These are phyloP conservation scores for Pichia pseudocactophila DNA, from an alignment of 805 yeast species.

Conservation along the genomic window DNA sequence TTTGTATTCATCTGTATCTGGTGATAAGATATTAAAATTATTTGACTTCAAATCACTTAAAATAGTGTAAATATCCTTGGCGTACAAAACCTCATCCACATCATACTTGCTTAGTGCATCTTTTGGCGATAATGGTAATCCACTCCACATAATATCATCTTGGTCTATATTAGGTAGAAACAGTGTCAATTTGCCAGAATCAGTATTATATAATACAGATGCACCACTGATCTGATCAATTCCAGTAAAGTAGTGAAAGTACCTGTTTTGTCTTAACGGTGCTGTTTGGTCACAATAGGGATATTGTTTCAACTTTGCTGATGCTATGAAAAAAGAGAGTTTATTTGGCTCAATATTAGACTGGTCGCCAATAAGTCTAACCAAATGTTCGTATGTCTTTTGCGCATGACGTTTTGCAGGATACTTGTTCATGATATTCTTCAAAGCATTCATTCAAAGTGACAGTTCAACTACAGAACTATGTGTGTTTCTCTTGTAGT, in stretches of 20 bases:
- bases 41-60: constrained; percentile 25
- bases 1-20: constrained; percentile 45
- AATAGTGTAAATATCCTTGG: constrained; percentile 36
- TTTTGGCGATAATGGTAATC: constrained; percentile 62
- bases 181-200: constrained; percentile 48
- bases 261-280: constrained; percentile 81
- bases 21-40: constrained; percentile 35
- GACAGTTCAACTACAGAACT: no score
- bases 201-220: constrained; percentile 50
- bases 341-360: constrained; percentile 8
- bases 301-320: constrained; percentile 47
- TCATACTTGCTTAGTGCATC: constrained; percentile 62
- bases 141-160: constrained; percentile 96
- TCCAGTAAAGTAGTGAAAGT: constrained; percentile 82
- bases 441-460: constrained; percentile 1
- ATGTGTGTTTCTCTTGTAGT: no score
- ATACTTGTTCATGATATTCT: constrained; percentile 38
- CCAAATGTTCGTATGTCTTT: constrained; percentile 33
- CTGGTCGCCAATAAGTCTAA: constrained; percentile 12
- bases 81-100: constrained; percentile 72
- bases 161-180: constrained; percentile 77
- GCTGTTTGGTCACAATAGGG: constrained; percentile 74
- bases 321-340: constrained; percentile 46
- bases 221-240: constrained; percentile 67
- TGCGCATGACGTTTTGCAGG: constrained; percentile 77